Evolutionary conservation across 164 flowering plant genomes (phyloP).

Genomic region (Vitis amurensis): DNA sequence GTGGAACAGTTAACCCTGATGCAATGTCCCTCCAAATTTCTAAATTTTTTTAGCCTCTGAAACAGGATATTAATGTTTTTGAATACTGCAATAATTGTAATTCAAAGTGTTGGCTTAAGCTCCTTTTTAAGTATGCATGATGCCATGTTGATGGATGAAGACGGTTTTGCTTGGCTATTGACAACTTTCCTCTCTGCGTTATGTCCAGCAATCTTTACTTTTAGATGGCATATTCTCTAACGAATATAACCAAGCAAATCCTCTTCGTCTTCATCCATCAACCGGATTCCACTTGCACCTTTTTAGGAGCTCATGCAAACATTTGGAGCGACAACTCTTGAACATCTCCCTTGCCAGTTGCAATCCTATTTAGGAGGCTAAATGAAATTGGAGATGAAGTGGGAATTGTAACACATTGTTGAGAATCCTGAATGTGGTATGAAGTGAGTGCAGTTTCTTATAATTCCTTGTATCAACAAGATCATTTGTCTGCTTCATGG

Average conservation of each 20-base stretch:
- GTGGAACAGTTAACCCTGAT: too few species aligned
- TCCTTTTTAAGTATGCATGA: too few species aligned
- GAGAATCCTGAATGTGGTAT: slow-evolving; percentile 14
- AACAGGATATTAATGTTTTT: too few species aligned
- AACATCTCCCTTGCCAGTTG: background rate
- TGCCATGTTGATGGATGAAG: too few species aligned
- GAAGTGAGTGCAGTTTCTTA: slow-evolving; percentile 5
- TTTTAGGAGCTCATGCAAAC: slow-evolving; percentile 17
- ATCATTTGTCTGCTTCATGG: slow-evolving; percentile 10
- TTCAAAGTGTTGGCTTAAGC: too few species aligned
- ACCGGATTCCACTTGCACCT: slow-evolving; percentile 25
- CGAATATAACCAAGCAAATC: background rate
- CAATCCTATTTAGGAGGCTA: slow-evolving; percentile 14
- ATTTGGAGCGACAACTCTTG: slow-evolving; percentile 14
- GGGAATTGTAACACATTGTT: slow-evolving; percentile 18
- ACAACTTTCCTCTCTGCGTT: too few species aligned
- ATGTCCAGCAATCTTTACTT: too few species aligned
- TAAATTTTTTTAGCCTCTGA: too few species aligned
- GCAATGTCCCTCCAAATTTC: too few species aligned
- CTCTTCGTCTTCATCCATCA: background rate
- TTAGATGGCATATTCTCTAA: too few species aligned
- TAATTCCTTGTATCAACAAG: slow-evolving; percentile 25
- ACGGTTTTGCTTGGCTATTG: too few species aligned
- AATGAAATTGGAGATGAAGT: slow-evolving; percentile 25
- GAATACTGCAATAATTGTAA: too few species aligned